Base-by-base conservation (phyloP, 2,329 filamentous ascomycete genomes). In the Paraconiothyrium sp. region DNA sequence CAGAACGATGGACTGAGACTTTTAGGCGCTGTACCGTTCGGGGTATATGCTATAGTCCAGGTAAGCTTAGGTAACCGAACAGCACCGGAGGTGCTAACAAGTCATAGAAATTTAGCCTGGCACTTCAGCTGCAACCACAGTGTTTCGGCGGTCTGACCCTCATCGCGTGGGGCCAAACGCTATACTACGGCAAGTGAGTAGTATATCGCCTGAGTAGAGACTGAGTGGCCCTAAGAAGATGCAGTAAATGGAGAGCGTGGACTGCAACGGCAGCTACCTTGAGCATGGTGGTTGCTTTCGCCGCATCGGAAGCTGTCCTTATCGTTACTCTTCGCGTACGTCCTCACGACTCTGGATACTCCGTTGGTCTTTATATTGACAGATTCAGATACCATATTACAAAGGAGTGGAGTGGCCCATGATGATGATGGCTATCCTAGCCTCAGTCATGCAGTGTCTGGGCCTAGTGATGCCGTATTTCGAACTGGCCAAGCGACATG, bases 391-490 rank as follows among this genome's bases (percentile, higher is more conserved):
- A 1, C 79, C 86, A 0, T 89, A 89, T 63, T 73, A 79, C 6
- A 77, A 77, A 16, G 88, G 88, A 0, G 79, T 86, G 20, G 79
- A 82, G 37, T 85, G 82, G 72, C 86, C 87, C 0, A 81, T 86
- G 57, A 76, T 85, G 32, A 76, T 87, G 3, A 81, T 90, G 48
- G 88, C 88, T 6, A 81, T 89, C 27, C 72, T 87, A 32, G 87
- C 88, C 1, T 83, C 86, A 2, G 77, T 89, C 10, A 79, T 90
- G 7, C 80, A 90, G 7, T 83, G 83, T 2, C 72, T 78, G 1
- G 88, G 88, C 0, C 76, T 90, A 11, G 68, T 90, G 4, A 85
- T 87, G 1, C 87, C 87, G 0, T 90, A 89, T 66, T 83, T 83
- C 58, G 88, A 90, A 71, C 78, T 89, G 1, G 88, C 84, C 79